Evolutionary conservation across 2,329 filamentous ascomycete genomes (phyloP), one percentile per base, ranked within the genome.

Genomic region (Trichoderma harzianum): DNA sequence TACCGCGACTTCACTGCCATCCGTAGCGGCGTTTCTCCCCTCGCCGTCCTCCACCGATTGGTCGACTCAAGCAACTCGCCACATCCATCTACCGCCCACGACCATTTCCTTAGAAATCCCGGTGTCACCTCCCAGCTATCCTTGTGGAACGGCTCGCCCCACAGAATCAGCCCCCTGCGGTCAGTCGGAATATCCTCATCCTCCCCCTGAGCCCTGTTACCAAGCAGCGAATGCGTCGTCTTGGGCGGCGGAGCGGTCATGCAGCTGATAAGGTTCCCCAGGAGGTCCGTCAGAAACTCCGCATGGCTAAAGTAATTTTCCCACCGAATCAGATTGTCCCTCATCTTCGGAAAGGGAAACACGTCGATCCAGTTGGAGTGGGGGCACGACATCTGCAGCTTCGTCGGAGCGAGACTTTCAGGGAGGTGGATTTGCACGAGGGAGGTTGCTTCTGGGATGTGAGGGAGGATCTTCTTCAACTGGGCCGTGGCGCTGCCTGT

Each of bases 331-430:
- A 84, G 74, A 71, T 77, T 77, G 75, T 85, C 83, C 53, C 84
- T 77, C 74, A 74, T 78, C 67, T 75, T 76, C n/a, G 83, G 80
- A 72, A 71, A 78, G 2, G 84, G 83, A 57, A 83, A 78, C 28
- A 82, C 24, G 75, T 85, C 82, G 73, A 85, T 82, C 83, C 83
- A 85, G 72, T 79, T 77, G 39, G 75, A 76, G 73, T 85, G 83
- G 30, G 76, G 77, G 14, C 80, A 75, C 16, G 77, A 81, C 66
- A 79, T 80, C 72, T 85, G 83, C 62, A 84, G 78, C 26, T 57
- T 36, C 5, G 83, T 85, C 10, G 84, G 83, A 6, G 78, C 68
- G 5, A 84, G 78, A 18, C 60, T 60, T 16, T 67, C 61, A 16
- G 69, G 69, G 34, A 71, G 51, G 3, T 7, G 24, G 26, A 64